Conservation (phyloP, 148 eudicot species). For the Cornus kousa region DNA sequence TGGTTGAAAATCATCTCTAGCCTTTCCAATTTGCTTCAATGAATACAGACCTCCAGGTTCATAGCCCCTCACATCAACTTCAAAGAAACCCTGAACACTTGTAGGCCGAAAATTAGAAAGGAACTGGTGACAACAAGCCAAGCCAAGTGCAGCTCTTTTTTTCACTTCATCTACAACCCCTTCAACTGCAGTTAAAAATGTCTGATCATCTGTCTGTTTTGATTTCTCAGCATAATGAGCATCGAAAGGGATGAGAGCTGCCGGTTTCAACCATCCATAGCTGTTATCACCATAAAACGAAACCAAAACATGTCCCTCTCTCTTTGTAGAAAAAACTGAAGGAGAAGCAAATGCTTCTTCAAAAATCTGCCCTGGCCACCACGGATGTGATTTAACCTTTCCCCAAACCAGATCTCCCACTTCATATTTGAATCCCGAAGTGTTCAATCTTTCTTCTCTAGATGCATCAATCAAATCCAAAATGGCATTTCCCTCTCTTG, state of each 20-base stretch:
- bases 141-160: constrained; percentile 11
- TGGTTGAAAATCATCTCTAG: not conserved
- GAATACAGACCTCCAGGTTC: not conserved
- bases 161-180: not conserved
- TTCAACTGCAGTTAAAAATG: not conserved
- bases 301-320: not conserved
- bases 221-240: not conserved
- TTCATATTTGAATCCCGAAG: not conserved
- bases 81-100: constrained; percentile 1
- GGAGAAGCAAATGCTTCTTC: not conserved
- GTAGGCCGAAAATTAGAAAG: not conserved
- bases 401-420: not conserved
- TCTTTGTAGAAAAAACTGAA: not conserved
- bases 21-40: not conserved
- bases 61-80: constrained; percentile 14
- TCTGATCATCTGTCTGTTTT: not conserved
- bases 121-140: constrained; percentile 9
- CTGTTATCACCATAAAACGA: not conserved
- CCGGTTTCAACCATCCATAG: not conserved
- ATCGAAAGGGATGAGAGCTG: not conserved
- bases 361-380: not conserved
- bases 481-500: not conserved
- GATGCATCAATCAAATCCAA: not conserved
- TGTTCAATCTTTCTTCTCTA: not conserved
- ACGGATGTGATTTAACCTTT: not conserved